Conservation (phyloP, 2,329 filamentous ascomycete genomes). For the Alternaria sp. region DNA sequence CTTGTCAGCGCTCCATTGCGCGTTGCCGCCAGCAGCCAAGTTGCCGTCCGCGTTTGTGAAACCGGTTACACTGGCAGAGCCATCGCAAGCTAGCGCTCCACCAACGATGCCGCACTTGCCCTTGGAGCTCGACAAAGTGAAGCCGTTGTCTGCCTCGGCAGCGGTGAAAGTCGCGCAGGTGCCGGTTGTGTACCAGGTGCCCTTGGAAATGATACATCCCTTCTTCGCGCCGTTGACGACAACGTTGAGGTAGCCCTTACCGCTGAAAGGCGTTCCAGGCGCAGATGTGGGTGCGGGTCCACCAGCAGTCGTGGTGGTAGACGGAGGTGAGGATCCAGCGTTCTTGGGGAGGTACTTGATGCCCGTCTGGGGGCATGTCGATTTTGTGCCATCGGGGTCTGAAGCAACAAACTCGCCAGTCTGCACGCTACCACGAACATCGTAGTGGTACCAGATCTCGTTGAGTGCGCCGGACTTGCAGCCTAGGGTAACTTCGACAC, state of each 20-base stretch:
- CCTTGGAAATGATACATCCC: slow-evolving; percentile 71
- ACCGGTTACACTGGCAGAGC: slow-evolving; percentile 52
- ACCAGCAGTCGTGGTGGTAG: slow-evolving; percentile 36
- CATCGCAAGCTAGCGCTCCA: slow-evolving; percentile 63
- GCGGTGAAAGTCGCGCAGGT: slow-evolving; percentile 72
- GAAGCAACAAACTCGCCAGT: slow-evolving; percentile 66
- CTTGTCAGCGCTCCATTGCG: slow-evolving; percentile 53
- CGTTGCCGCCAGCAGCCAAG: slow-evolving; percentile 48
- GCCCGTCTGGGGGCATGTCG: slow-evolving; percentile 66
- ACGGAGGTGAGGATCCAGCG: slow-evolving; percentile 32
- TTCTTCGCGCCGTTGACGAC: slow-evolving; percentile 54
- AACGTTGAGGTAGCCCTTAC: slow-evolving; percentile 67
- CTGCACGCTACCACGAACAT: slow-evolving; percentile 65
- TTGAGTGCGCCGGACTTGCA: slow-evolving; percentile 58
- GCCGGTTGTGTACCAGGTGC: slow-evolving; percentile 71
- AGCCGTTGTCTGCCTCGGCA: slow-evolving; percentile 41
- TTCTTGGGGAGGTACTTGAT: slow-evolving; percentile 71
- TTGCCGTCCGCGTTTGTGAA: slow-evolving; percentile 49
- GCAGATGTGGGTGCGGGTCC: slow-evolving; percentile 34
- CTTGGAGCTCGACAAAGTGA: slow-evolving; percentile 43
- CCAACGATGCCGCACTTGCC: slow-evolving; percentile 61
- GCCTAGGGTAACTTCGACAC: slow-evolving; percentile 66
- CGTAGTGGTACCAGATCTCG: slow-evolving; percentile 69
- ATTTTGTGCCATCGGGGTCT: slow-evolving; percentile 63
- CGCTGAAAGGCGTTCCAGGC: slow-evolving; percentile 58